These are phyloP conservation scores for Acanthochlamys bracteata DNA, from an alignment of 106 monocot species.

Conservation along the genomic window DNA sequence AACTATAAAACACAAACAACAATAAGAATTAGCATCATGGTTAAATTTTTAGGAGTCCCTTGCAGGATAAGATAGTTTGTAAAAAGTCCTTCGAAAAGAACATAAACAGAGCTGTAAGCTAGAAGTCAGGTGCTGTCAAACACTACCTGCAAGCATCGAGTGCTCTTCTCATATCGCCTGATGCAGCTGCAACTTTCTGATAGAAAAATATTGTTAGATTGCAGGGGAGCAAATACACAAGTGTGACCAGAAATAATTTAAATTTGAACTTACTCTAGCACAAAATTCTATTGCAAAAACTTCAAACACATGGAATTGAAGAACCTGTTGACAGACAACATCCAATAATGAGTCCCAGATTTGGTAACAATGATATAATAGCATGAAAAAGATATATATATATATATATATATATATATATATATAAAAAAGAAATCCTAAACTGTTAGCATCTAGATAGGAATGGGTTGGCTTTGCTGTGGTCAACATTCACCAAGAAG, in stretches of 20 bases:
- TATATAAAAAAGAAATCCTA: no score
- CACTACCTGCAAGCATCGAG: slow-evolving; percentile 70
- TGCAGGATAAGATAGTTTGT: no score
- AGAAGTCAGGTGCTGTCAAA: not conserved
- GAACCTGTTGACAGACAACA: slow-evolving; percentile 34
- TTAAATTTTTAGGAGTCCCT: no score
- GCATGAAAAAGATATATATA: no score
- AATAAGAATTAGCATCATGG: no score
- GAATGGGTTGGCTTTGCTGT: no score
- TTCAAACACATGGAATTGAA: slow-evolving; percentile 71
- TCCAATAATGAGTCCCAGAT: not conserved
- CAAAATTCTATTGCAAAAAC: slow-evolving; percentile 76
- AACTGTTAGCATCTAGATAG: no score
- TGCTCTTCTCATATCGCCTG: slow-evolving; percentile 97
- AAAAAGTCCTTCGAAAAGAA: not conserved
- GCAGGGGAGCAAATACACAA: not conserved
- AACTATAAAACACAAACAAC: no score
- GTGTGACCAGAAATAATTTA: not conserved
- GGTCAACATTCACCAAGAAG: not conserved
- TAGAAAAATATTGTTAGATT: slow-evolving; percentile 5
- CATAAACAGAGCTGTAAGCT: not conserved
- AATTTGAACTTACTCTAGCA: slow-evolving; percentile 66
- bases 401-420: no score
- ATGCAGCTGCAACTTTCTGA: slow-evolving; percentile 97
- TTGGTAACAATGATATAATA: not conserved